Evolutionary conservation across 441 rosid species (phyloP).

Genomic region (Gossypium gossypioides): DNA sequence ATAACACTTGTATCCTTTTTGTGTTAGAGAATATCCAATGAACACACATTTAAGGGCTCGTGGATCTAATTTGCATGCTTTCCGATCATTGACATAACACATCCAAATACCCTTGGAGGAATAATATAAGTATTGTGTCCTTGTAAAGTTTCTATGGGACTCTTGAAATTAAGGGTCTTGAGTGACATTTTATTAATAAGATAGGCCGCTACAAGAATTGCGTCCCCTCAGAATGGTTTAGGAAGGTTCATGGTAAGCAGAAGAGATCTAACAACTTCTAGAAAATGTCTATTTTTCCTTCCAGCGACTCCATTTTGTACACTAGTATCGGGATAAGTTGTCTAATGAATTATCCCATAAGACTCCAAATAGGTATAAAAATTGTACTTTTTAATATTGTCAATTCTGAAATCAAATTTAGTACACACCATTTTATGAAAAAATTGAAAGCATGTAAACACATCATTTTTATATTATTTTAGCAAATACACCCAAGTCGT

Average conservation of each 20-base stretch:
- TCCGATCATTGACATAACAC: not conserved
- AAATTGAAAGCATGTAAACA: not conserved
- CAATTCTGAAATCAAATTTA: not conserved
- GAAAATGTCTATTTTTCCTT: not conserved
- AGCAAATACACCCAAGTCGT: not conserved
- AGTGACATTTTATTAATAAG: not conserved
- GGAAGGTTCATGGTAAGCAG: not conserved
- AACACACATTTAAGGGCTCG: not conserved
- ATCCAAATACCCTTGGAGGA: not conserved
- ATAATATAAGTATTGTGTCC: not conserved
- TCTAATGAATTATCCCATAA: not conserved
- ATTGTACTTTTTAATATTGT: not conserved
- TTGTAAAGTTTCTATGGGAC: not conserved
- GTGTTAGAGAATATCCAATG: not conserved
- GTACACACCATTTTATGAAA: not conserved
- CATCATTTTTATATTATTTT: not conserved
- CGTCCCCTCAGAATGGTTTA: not conserved
- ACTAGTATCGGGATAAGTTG: not conserved
- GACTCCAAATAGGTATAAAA: not conserved
- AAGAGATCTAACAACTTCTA: not conserved
- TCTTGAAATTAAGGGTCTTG: not conserved
- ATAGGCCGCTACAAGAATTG: not conserved
- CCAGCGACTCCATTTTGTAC: not conserved
- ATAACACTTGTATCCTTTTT: not conserved
- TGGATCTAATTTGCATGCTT: not conserved